Percentiles rank a stretch among this genome's conserved stretches.
Conservation (phyloP, 163 green algal genomes). For the Chloroidium sp. region DNA sequence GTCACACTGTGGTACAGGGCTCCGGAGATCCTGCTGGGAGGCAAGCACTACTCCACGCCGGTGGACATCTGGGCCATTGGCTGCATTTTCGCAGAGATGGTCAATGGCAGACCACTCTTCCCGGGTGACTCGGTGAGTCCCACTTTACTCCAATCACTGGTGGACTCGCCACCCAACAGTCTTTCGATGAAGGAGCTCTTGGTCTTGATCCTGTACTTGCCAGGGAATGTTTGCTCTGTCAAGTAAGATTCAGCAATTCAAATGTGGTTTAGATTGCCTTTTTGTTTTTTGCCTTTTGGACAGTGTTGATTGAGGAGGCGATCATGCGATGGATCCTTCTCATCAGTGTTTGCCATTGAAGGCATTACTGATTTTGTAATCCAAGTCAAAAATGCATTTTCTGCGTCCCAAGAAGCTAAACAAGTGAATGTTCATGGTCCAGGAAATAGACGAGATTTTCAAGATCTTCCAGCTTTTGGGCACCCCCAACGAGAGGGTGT, state of each 20-base stretch:
- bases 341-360: not conserved
- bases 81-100: constrained; percentile 98
- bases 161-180: too few relatives aligned
- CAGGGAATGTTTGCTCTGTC: too few relatives aligned
- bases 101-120: constrained; percentile 83
- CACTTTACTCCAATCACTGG: too few relatives aligned
- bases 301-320: not conserved
- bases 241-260: too few relatives aligned
- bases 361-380: not conserved
- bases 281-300: too few relatives aligned
- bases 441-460: constrained; percentile 96
- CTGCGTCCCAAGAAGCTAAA: not conserved
- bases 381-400: too few relatives aligned
- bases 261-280: too few relatives aligned
- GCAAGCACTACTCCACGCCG: constrained; percentile 86
- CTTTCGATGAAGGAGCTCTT: too few relatives aligned
- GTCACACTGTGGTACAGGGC: constrained; percentile 96
- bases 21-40: constrained; percentile 92
- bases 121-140: constrained; percentile 72
- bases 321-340: not conserved
- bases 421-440: constrained; percentile 1
- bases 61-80: constrained; percentile 96
- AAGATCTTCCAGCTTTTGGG: constrained; percentile 94
- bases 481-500: constrained; percentile 76
- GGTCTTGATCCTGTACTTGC: too few relatives aligned